Conservation (phyloP, 495 filamentous ascomycete species). For the Penicillium maclennaniae region DNA sequence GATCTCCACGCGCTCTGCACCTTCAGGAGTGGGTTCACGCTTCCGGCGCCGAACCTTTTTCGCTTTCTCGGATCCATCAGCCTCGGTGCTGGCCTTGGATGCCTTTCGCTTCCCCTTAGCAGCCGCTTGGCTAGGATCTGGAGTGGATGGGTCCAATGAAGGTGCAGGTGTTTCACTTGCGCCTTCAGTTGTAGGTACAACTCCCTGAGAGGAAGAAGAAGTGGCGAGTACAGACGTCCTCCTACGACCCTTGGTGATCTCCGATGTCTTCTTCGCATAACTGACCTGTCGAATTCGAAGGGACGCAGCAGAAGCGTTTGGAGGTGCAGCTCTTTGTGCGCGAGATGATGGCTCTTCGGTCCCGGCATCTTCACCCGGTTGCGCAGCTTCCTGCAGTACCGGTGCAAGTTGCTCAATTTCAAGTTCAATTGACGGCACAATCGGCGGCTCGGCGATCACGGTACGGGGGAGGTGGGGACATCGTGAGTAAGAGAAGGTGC, state of each 20-base stretch:
- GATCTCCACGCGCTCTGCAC: constrained; percentile 69
- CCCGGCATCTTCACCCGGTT: neutral
- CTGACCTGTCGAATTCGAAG: constrained; percentile 10
- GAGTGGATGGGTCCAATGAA: constrained; percentile 13
- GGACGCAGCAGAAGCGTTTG: neutral
- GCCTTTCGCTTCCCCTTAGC: constrained; percentile 28
- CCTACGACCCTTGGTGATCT: constrained; percentile 8
- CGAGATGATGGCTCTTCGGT: constrained; percentile 1
- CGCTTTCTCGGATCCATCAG: constrained; percentile 26
- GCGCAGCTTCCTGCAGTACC: neutral
- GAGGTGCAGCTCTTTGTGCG: neutral
- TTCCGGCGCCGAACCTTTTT: constrained; percentile 27
- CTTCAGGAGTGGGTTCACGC: constrained; percentile 67
- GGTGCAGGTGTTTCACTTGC: constrained; percentile 9
- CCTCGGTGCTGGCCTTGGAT: constrained; percentile 22
- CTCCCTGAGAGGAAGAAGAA: constrained; percentile 10
- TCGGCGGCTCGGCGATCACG: constrained; percentile 3
- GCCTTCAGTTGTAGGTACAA: constrained; percentile 7
- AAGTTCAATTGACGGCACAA: constrained; percentile 15
- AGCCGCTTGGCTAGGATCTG: constrained; percentile 11
- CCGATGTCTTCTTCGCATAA: constrained; percentile 17
- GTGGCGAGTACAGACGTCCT: constrained; percentile 4
- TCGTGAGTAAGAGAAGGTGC: constrained; percentile 9
- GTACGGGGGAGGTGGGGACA: constrained; percentile 13
- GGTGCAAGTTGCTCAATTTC: constrained; percentile 3